Base-by-base conservation (phyloP, 805 yeast species). In the Yarrowia sp. region DNA sequence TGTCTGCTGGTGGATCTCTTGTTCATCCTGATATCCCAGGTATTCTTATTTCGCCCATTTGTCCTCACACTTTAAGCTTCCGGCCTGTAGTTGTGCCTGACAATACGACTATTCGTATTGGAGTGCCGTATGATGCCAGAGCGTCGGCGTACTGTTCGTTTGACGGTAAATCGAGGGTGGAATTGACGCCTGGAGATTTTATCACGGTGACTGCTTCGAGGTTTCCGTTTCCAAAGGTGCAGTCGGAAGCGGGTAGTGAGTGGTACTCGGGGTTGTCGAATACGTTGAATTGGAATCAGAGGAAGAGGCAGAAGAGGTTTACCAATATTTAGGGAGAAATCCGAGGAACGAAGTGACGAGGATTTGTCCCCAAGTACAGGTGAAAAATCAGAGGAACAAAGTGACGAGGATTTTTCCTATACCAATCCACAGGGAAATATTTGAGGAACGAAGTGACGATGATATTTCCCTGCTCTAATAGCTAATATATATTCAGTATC, bases 141-240 rank as follows among this genome's bases (percentile, higher is more conserved):
- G 85, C 95, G 5, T 90, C 97, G 0, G 98, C 98, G 0, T 95
- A 97, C 96, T 96, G 96, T 1, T 87, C 97, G 1, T 95, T 95
- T 74, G 99, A 95, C 76, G 99, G 99, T 11, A 86, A 95, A 69
- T 86, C 86, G 22, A 79, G 98, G 45, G 87, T 91, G 4, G 97
- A 95, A 74, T 77, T 95, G 53, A 76, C 79, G 38, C 85, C 84
- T 65, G 98, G 98, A 8, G 95, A 91, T 74, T 92, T 90, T 71
- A 89, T 95, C 38, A 84, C 92, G 0, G 83, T 95, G 14, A 84
- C 85, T 43, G 97, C 97, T 0, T 86, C 95, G 51, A 90, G 92
- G 33, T 93, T 84, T 76, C 96, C 97, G 22, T 95, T 95, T 79
- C 99, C 99, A 5, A 92, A 97, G 0, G 95, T 95, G 1, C 83